Conservation (phyloP, 1,139 yeast species). For the Taphrina sp. region DNA sequence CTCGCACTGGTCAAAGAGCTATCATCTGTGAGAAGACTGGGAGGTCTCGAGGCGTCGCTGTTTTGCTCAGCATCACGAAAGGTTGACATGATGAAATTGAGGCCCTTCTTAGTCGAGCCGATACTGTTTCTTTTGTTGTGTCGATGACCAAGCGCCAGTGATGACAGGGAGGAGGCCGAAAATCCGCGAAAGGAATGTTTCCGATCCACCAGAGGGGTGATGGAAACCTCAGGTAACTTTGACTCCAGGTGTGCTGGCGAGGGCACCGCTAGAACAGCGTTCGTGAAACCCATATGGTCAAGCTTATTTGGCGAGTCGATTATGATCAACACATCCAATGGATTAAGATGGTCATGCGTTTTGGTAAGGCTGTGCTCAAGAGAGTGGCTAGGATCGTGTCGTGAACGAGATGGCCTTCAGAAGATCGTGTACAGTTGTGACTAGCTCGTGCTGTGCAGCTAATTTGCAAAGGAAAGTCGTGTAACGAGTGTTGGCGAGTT, state of each 20-base stretch:
- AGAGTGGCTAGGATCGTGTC: background rate
- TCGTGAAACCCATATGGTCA: conserved; percentile 7
- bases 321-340: background rate
- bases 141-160: conserved; percentile 13
- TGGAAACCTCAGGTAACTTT: background rate
- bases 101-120: conserved; percentile 6
- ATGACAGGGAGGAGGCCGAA: conserved; percentile 20
- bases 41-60: conserved; percentile 21
- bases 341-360: no score
- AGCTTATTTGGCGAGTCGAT: background rate
- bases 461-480: background rate
- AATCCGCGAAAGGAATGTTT: conserved; percentile 31
- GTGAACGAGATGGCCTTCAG: background rate
- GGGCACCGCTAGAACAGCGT: conserved; percentile 12
- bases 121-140: conserved; percentile 8
- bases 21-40: conserved; percentile 25
- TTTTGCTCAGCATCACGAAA: background rate
- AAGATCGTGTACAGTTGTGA: background rate
- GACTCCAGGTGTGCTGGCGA: conserved; percentile 13
- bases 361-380: background rate
- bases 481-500: no score
- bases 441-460: background rate
- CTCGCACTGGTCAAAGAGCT: conserved; percentile 17
- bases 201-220: conserved; percentile 15
- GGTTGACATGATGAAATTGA: conserved; percentile 2